Base-by-base conservation (phyloP, 495 filamentous ascomycete genomes). In the Tetracladium marchalianum region DNA sequence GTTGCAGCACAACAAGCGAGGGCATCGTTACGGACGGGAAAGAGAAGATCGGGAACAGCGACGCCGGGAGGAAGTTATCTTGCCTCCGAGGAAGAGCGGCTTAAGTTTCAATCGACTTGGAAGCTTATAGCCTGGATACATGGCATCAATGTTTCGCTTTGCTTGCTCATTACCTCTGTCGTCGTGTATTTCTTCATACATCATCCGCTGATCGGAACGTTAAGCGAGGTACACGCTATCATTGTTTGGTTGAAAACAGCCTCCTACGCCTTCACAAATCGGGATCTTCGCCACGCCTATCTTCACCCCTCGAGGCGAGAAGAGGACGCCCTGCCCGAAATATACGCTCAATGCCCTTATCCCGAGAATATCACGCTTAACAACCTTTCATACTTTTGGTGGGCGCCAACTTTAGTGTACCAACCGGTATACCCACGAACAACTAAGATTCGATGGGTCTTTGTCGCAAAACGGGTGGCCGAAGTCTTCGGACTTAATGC, bases 251-350 rank as follows among this genome's bases (percentile, higher is more conserved):
- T 98, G 49, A 98, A 98, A 67, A 87, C 82, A 33, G 83, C 87
- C 54, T 96, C 90, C 0, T 98, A 97, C 56, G 92, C 92, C 16
- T 83, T 97, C 58, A 95, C 92, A 11, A 97, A 97, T 65, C 83
- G 92, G 43, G 92, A 98, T 61, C 80, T 98, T 32, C 84, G 92
- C 8, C 84, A 90, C 49, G 88, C 90, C 18, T 81, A 84, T 57
- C 75, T 95, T 22, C 78, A 85, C 52, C 83, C 85, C 2, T 73
- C 76, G 2, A 66, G 66, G 34, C 66, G 71, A 32, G 71, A 76
- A 51, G 61, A 69, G 34, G 69, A 68, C 51, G 70, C 77, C 8
- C 62, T 95, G 1, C 92, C 92, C 0, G 77, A 82, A 9, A 67
- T 96, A 37, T 98, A 98, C 64, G 62, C 68, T 1, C 57, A 75